These are phyloP conservation scores for Wickerhamomyces sydowiorum DNA, from an alignment of 805 yeast species.

Conservation along the genomic window DNA sequence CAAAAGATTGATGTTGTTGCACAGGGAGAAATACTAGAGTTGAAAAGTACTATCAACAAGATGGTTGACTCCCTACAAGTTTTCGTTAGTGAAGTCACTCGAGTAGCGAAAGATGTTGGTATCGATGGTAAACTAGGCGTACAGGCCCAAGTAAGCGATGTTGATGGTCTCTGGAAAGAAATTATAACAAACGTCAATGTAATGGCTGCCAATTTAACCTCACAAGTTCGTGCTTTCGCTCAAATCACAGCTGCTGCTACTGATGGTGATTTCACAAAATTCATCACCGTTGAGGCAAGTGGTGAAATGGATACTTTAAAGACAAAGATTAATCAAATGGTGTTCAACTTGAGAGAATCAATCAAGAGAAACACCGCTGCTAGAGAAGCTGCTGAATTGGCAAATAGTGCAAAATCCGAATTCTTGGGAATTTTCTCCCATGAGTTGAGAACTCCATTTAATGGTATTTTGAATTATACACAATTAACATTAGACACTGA, in stretches of 20 bases:
- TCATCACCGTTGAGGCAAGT: slow-evolving; percentile 78
- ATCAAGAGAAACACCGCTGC: slow-evolving; percentile 86
- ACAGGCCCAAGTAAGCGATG: slow-evolving; percentile 80
- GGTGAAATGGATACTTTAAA: slow-evolving; percentile 67
- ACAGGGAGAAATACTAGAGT: slow-evolving; percentile 77
- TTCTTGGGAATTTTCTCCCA: slow-evolving; percentile 79
- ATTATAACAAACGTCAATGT: slow-evolving; percentile 82
- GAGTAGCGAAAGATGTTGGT: slow-evolving; percentile 85
- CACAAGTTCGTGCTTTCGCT: slow-evolving; percentile 85
- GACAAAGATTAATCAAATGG: slow-evolving; percentile 62
- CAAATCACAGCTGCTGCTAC: slow-evolving; percentile 91
- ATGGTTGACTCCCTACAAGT: slow-evolving; percentile 85
- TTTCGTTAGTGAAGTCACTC: slow-evolving; percentile 76
- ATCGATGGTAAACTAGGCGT: slow-evolving; percentile 84
- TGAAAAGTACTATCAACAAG: slow-evolving; percentile 75
- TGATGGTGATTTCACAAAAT: slow-evolving; percentile 81
- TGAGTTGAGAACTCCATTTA: slow-evolving; percentile 82
- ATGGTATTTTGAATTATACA: slow-evolving; percentile 87
- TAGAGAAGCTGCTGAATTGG: slow-evolving; percentile 84
- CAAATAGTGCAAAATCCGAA: slow-evolving; percentile 79
- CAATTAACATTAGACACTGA: slow-evolving; percentile 80
- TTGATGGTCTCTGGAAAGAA: slow-evolving; percentile 83
- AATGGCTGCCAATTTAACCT: slow-evolving; percentile 81
- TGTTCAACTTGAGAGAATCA: slow-evolving; percentile 72
- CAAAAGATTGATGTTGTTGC: slow-evolving; percentile 82